Evolutionary conservation across 345 rosid species (phyloP), one percentile per base, ranked within the genome.

Genomic region (Rhodomyrtus tomentosa): DNA sequence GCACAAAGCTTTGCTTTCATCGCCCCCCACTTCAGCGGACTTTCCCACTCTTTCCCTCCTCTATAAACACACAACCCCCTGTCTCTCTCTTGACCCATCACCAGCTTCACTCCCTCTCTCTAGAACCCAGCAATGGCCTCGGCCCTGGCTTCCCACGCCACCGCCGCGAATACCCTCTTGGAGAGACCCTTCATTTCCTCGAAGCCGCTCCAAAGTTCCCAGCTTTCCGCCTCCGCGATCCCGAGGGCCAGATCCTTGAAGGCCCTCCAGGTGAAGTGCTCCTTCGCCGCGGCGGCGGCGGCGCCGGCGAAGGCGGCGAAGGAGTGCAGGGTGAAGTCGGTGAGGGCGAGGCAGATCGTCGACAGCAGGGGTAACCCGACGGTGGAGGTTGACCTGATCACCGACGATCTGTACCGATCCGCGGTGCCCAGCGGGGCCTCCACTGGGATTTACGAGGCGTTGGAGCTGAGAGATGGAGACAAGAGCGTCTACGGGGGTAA

Each of bases 361-460:
- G 99, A 97, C 91, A 97, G 99, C 89, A 89, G 99, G 82, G 99
- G 99, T 9, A 97, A 97, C 88, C 99, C 99, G 1, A 97, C 99
- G 45, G 96, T 97, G 59, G 98, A 97, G 95, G 99, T 97, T 89
- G 99, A 97, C 89, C 90, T 95, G 89, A 68, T 97, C 83, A 95
- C 98, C 4, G 98, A 91, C 84, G 90, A 90, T 73, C 93, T 95
- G 79, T 95, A 92, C 86, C 93, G 99, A 79, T 97, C 99, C 12
- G 98, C 99, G 12, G 99, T 97, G 56, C 99, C 99, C 1, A 97
- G 99, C 88, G 99, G 99, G 56, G 99, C 99, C 42, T 97, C 99
- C 49, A 97, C 98, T 36, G 99, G 99, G 91, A 94, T 95, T 94
- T 95, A 97, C 68, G 99, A 97, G 89, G 99, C 99, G 15, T 87